Conservation (phyloP, 2,329 filamentous ascomycete genomes). For the Fusarium miscanthi region DNA sequence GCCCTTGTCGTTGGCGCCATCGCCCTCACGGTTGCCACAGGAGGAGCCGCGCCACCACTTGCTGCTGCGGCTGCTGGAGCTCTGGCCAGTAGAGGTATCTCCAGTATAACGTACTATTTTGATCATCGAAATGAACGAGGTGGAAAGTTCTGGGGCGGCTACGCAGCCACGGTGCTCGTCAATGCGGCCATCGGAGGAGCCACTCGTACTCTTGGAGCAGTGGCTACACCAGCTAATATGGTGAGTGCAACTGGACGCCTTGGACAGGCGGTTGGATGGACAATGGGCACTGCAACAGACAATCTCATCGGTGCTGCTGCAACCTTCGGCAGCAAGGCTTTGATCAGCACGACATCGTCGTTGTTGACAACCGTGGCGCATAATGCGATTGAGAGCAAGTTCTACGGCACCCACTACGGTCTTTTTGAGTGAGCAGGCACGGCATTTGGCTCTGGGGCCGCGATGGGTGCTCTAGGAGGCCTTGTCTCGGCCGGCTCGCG, state of each 20-base stretch:
- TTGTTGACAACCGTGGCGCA: neutral
- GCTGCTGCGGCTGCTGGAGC: neutral
- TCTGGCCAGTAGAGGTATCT: neutral
- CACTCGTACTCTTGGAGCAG: neutral
- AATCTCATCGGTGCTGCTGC: neutral
- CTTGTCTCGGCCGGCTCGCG: neutral
- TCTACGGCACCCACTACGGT: neutral
- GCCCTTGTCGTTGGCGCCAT: neutral
- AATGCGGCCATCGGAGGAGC: neutral
- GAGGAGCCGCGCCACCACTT: too few species aligned
- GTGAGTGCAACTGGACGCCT: neutral
- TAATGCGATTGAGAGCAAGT: neutral
- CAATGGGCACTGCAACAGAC: neutral
- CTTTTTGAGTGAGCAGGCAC: accelerated
- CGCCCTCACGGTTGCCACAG: neutral
- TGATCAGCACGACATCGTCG: neutral
- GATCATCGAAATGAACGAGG: neutral
- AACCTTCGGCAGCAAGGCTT: neutral
- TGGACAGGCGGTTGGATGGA: neutral
- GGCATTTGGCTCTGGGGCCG: neutral
- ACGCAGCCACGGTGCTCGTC: neutral
- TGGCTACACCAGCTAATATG: neutral
- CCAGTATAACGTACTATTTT: neutral
- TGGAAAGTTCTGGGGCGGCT: neutral
- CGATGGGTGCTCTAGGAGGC: neutral